Percentiles rank a stretch among this genome's conserved stretches.
phyloP scores from a whole-genome alignment of 805 yeast species.

The Limtongozyma cylindracea region DNA sequence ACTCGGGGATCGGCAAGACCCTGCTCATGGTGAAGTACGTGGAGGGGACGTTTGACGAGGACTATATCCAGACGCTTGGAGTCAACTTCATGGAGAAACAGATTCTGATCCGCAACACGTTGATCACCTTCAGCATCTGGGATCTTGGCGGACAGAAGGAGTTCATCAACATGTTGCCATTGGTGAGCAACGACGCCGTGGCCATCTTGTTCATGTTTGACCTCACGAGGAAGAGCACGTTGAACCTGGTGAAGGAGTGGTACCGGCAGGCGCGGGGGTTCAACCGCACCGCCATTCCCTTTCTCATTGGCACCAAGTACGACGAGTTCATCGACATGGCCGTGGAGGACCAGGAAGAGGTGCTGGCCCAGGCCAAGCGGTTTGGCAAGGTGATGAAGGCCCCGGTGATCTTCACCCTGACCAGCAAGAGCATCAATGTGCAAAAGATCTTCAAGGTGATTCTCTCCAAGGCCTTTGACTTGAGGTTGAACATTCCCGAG shows the following conservation, averaged over 20 bases:
- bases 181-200: constrained; percentile 80
- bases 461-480: constrained; percentile 73
- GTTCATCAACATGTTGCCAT: constrained; percentile 83
- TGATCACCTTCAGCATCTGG: constrained; percentile 81
- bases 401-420: constrained; percentile 65
- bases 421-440: constrained; percentile 77
- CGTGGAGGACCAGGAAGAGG: constrained; percentile 57
- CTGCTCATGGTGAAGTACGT: constrained; percentile 92
- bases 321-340: constrained; percentile 67
- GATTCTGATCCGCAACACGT: constrained; percentile 63
- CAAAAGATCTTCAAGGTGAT: constrained; percentile 86
- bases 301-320: constrained; percentile 81
- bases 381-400: constrained; percentile 84
- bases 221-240: constrained; percentile 61
- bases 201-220: constrained; percentile 80
- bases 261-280: constrained; percentile 77
- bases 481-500: constrained; percentile 65
- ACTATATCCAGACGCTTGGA: constrained; percentile 82
- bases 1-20: constrained; percentile 90
- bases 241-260: constrained; percentile 86
- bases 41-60: constrained; percentile 82
- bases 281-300: constrained; percentile 76
- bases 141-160: constrained; percentile 93
- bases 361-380: constrained; percentile 59
- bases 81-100: constrained; percentile 88